These are phyloP conservation scores for Parafenestella ontariensis DNA, from an alignment of 2,329 filamentous ascomycete species.

Conservation along the genomic window DNA sequence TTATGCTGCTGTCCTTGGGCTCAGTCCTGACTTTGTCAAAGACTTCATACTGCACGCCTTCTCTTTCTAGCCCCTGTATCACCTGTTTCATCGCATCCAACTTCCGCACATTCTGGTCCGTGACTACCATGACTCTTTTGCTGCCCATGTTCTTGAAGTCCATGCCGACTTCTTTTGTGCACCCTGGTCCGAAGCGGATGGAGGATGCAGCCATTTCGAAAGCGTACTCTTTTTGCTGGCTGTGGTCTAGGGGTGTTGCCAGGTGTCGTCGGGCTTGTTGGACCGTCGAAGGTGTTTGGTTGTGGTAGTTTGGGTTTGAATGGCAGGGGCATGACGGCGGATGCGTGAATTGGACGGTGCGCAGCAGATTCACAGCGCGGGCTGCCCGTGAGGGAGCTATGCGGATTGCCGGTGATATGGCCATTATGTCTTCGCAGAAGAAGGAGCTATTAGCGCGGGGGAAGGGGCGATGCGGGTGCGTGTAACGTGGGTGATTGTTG, in stretches of 20 bases:
- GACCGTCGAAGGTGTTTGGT: constrained; percentile 49
- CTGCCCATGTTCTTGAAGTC: constrained; percentile 91
- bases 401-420: constrained; percentile 34
- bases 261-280: constrained; percentile 65
- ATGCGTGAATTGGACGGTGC: constrained; percentile 89
- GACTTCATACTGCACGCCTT: constrained; percentile 81
- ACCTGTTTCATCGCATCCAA: constrained; percentile 91
- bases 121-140: constrained; percentile 89
- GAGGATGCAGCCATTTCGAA: constrained; percentile 98
- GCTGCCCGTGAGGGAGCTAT: constrained; percentile 56
- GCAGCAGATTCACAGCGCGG: constrained; percentile 75
- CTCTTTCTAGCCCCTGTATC: constrained; percentile 76
- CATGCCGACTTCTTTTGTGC: constrained; percentile 97
- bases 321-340: constrained; percentile 95
- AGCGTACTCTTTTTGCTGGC: constrained; percentile 89
- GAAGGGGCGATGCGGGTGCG: not conserved
- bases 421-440: constrained; percentile 9
- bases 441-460: not conserved
- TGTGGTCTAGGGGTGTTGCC: constrained; percentile 77
- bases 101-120: constrained; percentile 80
- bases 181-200: constrained; percentile 91
- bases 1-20: constrained; percentile 92
- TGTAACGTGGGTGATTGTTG: not conserved
- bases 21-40: constrained; percentile 84
- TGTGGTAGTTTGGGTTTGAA: constrained; percentile 81